These are phyloP conservation scores for Trichoderma simmonsii DNA, from an alignment of 2,329 filamentous ascomycete genomes.

Conservation along the genomic window DNA sequence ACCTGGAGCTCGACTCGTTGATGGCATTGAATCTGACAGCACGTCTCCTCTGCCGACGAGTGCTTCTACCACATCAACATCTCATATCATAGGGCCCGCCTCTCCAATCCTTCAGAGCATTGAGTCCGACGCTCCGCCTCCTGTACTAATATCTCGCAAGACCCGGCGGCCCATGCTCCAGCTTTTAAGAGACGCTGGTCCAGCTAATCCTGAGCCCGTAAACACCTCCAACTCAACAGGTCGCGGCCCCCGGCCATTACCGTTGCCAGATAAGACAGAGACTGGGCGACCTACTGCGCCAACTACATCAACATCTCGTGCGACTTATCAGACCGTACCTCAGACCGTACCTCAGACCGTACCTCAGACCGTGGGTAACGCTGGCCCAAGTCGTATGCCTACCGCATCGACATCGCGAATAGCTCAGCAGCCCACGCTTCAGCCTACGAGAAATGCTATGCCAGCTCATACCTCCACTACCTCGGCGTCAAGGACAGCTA, in stretches of 20 bases:
- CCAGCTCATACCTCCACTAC: neutral
- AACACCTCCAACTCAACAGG: neutral
- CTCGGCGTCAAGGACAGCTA: neutral
- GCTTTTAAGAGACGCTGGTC: neutral
- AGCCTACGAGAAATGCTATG: neutral
- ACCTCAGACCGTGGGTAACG: too few relatives aligned
- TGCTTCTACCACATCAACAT: neutral
- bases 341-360: too few relatives aligned
- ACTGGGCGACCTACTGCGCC: neutral
- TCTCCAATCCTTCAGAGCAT: neutral
- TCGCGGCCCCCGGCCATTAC: neutral
- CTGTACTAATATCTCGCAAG: neutral
- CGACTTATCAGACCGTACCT: too few relatives aligned
- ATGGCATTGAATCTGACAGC: neutral
- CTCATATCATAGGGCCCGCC: neutral
- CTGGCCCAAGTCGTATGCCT: neutral
- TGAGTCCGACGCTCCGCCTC: neutral
- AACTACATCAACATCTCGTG: neutral
- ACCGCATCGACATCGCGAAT: neutral
- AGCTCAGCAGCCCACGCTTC: neutral
- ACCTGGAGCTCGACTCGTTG: neutral
- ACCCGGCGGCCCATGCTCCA: neutral
- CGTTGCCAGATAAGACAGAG: neutral
- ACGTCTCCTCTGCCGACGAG: neutral
- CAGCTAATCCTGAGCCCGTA: neutral